Conservation (phyloP, 2,329 filamentous ascomycete species). For the Calcarisporium arbuscula region DNA sequence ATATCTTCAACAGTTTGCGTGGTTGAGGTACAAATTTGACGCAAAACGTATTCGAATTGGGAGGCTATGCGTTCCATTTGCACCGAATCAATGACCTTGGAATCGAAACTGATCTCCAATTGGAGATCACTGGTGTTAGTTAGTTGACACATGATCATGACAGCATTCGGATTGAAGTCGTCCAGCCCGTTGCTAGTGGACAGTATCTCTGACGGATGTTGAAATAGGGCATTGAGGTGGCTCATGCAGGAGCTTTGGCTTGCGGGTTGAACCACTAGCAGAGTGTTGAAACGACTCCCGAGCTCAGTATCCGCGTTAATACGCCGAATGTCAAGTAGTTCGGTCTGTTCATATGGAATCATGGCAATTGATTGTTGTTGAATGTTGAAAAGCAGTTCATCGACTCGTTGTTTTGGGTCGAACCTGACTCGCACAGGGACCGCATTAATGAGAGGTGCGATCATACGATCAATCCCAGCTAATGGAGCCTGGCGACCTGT, state of each 20-base stretch:
- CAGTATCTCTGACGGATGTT: not conserved
- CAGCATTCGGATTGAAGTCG: constrained; percentile 3
- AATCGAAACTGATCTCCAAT: constrained; percentile 7
- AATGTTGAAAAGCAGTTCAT: constrained; percentile 8
- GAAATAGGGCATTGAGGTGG: not conserved
- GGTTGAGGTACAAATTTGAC: constrained; percentile 5
- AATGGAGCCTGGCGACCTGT: constrained; percentile 12
- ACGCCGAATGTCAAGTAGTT: constrained; percentile 21
- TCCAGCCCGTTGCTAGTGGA: not conserved
- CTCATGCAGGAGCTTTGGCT: constrained; percentile 1
- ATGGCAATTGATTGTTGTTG: constrained; percentile 18
- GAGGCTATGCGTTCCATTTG: constrained; percentile 7
- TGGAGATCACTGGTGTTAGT: constrained; percentile 1
- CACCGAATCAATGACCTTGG: constrained; percentile 3
- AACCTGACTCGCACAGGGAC: constrained; percentile 11
- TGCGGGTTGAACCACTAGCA: constrained; percentile 6
- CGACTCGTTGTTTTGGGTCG: constrained; percentile 8
- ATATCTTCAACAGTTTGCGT: constrained; percentile 5
- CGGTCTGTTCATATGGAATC: constrained; percentile 19
- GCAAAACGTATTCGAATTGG: constrained; percentile 9
- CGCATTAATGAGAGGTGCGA: constrained; percentile 5
- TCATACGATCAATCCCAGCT: constrained; percentile 6
- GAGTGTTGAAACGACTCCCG: constrained; percentile 12
- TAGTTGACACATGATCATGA: constrained; percentile 4
- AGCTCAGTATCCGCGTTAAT: constrained; percentile 6